Evolutionary conservation across 2,329 filamentous ascomycete species (phyloP), one percentile per base, ranked within the genome.

Genomic region (Lojkania enalia): DNA sequence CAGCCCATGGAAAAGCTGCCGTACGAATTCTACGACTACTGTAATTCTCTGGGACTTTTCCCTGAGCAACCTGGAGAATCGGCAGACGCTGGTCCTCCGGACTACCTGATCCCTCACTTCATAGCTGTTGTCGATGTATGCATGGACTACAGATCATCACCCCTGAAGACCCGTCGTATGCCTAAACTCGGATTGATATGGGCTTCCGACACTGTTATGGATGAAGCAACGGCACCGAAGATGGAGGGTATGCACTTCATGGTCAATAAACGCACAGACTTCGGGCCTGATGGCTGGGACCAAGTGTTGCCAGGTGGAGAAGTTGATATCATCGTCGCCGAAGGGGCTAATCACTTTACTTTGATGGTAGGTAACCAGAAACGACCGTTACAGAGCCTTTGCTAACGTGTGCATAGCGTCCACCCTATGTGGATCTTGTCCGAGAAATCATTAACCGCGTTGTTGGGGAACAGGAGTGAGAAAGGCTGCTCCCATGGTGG

Each of bases 1-100:
- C 44, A 37, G 13, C 51, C 45, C 4, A 48, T 90, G 4, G 83
- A 88, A 68, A 81, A 82, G 14, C 77, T 87, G 1, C 87, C 87
- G 3, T 62, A 67, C 14, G 69, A 70, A 15, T 67, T 79, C n/a
- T 77, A 78, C 57, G 66, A 73, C 40, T 76, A 75, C 66, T 77
- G 74, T 52, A 69, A 75, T 42, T 59, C 64, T 3, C 67, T 75
- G 23, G 74, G 73, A 16, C 63, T 79, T 25, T 74, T 79, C 41
- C 36, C 19, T 23, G 33, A 44, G 14, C 48, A 36, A 54, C 36
- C 19, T 32, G 18, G 23, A 20, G 35, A 23, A 20, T 38, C 20
- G 9, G 37, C 11, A 43, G 42, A 23, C 32, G 18, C 32, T 16
- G 21, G 9, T 12, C 20, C 35, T n/a, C 76, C 76, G 0, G 67